Percentiles rank a stretch among this genome's conserved stretches.
Conservation (phyloP, 352 stramenopile species). For the Phytophthora sojae region DNA sequence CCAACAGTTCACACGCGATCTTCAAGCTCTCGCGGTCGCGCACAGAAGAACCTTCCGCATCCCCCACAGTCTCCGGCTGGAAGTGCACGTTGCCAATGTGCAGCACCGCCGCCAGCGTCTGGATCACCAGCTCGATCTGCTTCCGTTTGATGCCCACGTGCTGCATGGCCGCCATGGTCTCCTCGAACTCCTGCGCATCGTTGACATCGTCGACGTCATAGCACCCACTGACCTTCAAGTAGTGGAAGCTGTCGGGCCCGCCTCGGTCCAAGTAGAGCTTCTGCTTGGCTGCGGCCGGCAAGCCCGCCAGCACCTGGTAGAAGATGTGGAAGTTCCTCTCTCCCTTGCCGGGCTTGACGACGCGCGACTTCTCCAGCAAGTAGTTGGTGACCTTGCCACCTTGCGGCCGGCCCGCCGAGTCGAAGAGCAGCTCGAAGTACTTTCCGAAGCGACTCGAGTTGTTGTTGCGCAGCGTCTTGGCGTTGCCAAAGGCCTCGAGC, state of each 20-base stretch:
- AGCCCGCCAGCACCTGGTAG: constrained; percentile 90
- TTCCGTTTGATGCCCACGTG: constrained; percentile 91
- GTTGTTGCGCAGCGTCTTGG: constrained; percentile 95
- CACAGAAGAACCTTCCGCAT: constrained; percentile 77
- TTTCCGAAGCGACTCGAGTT: constrained; percentile 97
- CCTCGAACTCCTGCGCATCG: constrained; percentile 91
- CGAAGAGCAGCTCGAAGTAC: constrained; percentile 96
- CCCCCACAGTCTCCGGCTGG: constrained; percentile 59
- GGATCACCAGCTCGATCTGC: constrained; percentile 89
- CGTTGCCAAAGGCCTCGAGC: constrained; percentile 97
- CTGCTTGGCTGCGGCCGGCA: constrained; percentile 62
- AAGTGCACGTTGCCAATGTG: constrained; percentile 87
- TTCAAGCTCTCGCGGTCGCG: constrained; percentile 60
- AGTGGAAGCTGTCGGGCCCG: constrained; percentile 82
- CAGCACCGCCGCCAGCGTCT: constrained; percentile 81
- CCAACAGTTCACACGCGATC: constrained; percentile 72
- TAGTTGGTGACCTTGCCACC: constrained; percentile 94
- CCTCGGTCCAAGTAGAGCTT: constrained; percentile 79
- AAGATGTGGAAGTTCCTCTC: constrained; percentile 97
- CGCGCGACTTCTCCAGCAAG: constrained; percentile 92
- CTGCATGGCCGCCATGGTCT: constrained; percentile 89
- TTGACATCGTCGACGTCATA: constrained; percentile 92
- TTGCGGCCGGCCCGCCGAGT: constrained; percentile 80
- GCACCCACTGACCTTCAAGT: constrained; percentile 90
- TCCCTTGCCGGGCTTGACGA: constrained; percentile 85